Percentiles rank a stretch among this genome's conserved stretches.
These are phyloP conservation scores for Cucumis cinereus DNA, from an alignment of 306 rosid species.

Conservation along the genomic window DNA sequence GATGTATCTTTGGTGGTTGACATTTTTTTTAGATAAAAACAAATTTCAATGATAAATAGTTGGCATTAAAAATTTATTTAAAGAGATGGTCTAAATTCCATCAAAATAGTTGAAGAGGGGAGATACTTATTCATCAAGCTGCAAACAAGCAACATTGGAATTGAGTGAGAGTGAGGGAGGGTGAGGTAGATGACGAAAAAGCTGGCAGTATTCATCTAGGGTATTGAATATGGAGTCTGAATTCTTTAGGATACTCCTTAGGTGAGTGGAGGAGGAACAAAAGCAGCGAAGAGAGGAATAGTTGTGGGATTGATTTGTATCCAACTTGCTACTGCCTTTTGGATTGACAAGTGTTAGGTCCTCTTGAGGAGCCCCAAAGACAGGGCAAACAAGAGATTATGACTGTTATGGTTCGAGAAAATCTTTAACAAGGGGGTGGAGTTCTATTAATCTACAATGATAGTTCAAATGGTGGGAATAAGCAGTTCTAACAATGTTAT, in stretches of 20 bases:
- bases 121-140: background rate
- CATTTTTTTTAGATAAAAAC: background rate
- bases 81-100: background rate
- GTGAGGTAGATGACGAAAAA: background rate
- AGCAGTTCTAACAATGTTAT: background rate
- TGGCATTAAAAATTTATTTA: background rate
- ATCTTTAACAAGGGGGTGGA: background rate
- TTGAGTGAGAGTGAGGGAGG: background rate
- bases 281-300: background rate
- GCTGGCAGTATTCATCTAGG: background rate
- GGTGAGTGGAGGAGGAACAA: background rate
- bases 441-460: background rate
- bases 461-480: background rate
- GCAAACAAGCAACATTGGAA: background rate
- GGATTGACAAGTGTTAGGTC: background rate
- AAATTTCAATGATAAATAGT: background rate
- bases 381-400: background rate
- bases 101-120: background rate
- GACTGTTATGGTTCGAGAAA: background rate
- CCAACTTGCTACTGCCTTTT: background rate
- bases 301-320: background rate
- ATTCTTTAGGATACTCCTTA: background rate
- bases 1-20: background rate
- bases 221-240: background rate
- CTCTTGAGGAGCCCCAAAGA: background rate